phyloP scores from a whole-genome alignment of 1,139 yeast species.

The Magnusiomyces sp. region DNA sequence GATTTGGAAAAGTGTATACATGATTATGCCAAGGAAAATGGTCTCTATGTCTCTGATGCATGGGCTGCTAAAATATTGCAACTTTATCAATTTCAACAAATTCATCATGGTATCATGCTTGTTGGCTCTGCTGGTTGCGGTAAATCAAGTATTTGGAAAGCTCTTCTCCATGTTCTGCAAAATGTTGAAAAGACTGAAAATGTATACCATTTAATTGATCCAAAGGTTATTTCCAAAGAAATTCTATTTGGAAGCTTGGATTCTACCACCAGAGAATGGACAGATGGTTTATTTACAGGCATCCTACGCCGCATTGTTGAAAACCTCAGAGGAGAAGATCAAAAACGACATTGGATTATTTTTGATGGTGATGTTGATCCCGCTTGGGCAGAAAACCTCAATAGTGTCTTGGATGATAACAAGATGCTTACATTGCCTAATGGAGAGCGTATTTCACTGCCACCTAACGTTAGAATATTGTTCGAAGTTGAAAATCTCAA shows the following conservation, averaged over 20 bases:
- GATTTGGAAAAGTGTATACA: conserved; percentile 18
- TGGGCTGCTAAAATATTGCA: conserved; percentile 58
- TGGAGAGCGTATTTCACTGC: conserved; percentile 74
- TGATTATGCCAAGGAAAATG: conserved; percentile 23
- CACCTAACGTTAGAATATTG: conserved; percentile 52
- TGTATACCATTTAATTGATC: conserved; percentile 48
- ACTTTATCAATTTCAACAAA: conserved; percentile 50
- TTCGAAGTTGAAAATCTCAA: conserved; percentile 68
- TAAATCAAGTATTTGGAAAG: conserved; percentile 50
- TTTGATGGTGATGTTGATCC: conserved; percentile 96
- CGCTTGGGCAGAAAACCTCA: conserved; percentile 84
- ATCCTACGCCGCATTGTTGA: conserved; percentile 53
- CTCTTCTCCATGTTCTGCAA: conserved; percentile 42
- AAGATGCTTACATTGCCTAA: conserved; percentile 72
- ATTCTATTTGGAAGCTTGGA: conserved; percentile 66
- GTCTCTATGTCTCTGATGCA: conserved; percentile 27
- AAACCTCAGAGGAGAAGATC: conserved; percentile 51
- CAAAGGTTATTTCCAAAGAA: conserved; percentile 64
- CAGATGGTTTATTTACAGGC: conserved; percentile 75
- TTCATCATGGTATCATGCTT: conserved; percentile 73
- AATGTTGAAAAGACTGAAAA: conserved; percentile 34
- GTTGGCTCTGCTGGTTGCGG: conserved; percentile 77
- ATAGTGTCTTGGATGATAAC: conserved; percentile 88
- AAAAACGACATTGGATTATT: conserved; percentile 62
- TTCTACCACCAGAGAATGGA: conserved; percentile 80